These are phyloP conservation scores for Cucumis sativus DNA, from an alignment of 306 rosid species.

Conservation along the genomic window DNA sequence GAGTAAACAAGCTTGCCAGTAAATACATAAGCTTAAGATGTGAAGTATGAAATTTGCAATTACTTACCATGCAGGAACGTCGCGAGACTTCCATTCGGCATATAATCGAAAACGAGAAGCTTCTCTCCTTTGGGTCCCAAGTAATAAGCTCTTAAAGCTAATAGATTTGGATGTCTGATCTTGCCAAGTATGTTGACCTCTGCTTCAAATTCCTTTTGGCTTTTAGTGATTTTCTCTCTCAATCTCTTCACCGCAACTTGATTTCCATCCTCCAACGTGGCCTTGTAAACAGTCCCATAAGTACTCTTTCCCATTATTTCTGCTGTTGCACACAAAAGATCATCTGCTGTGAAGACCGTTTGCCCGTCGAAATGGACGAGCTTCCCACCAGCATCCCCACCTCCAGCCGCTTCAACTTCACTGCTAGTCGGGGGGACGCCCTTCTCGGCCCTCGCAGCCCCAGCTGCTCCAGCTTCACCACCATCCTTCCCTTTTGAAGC, in stretches of 20 bases:
- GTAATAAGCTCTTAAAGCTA: constrained; percentile 80
- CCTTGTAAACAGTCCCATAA: constrained; percentile 87
- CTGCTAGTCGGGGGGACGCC: constrained; percentile 33
- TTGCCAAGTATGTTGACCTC: constrained; percentile 61
- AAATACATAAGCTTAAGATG: neutral
- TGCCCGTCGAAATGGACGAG: constrained; percentile 83
- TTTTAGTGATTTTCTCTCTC: constrained; percentile 75
- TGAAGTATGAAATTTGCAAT: neutral
- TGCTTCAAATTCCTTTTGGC: constrained; percentile 70
- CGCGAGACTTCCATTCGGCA: constrained; percentile 69
- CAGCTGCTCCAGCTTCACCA: constrained; percentile 20
- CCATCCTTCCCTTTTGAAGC: constrained; percentile 35
- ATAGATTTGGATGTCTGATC: constrained; percentile 67
- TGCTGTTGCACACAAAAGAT: constrained; percentile 88
- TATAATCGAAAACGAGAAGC: constrained; percentile 79
- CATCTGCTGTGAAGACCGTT: constrained; percentile 68
- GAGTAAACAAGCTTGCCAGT: neutral
- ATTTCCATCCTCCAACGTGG: constrained; percentile 85
- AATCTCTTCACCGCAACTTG: constrained; percentile 92
- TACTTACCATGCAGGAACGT: constrained; percentile 67
- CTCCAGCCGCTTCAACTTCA: constrained; percentile 44
- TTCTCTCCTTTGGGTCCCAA: constrained; percentile 83
- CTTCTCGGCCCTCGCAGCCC: constrained; percentile 36
- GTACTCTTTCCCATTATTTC: constrained; percentile 96
- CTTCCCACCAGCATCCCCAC: constrained; percentile 63